A percentile compares a stretch with the other conserved stretches of the same genome.
Evolutionary conservation across 225 moss, liverwort and hornwort species (phyloP).

Genomic region (Polytrichum formosum): DNA sequence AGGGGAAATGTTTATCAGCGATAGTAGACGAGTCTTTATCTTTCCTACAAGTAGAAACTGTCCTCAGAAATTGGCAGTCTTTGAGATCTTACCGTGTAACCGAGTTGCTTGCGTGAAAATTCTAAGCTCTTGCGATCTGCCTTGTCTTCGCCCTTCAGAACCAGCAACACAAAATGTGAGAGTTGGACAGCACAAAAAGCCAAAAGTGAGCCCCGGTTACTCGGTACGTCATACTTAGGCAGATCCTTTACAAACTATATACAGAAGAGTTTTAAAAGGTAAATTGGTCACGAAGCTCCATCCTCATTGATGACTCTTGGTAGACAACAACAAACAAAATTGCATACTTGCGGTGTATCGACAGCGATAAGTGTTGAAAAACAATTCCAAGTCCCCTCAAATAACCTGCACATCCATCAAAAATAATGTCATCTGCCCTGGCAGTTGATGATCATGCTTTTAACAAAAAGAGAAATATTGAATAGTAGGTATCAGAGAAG

Average conservation of each 20-base stretch:
- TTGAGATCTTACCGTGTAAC: slow-evolving; percentile 56
- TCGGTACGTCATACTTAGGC: no score
- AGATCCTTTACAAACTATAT: no score
- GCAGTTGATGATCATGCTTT: background rate
- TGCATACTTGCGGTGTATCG: slow-evolving; percentile 73
- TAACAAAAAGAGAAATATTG: no score
- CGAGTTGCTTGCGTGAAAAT: slow-evolving; percentile 81
- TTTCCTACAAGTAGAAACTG: no score
- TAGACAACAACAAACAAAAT: background rate
- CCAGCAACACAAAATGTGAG: slow-evolving; percentile 1
- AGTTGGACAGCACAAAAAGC: background rate
- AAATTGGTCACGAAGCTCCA: background rate
- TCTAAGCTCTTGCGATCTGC: slow-evolving; percentile 76
- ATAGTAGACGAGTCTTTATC: no score
- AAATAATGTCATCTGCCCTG: no score
- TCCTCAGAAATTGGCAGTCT: background rate
- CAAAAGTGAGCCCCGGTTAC: background rate
- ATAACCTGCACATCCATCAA: slow-evolving; percentile 47
- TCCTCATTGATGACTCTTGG: background rate
- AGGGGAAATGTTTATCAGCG: no score
- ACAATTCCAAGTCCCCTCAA: slow-evolving; percentile 91
- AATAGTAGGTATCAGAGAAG: background rate
- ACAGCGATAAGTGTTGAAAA: slow-evolving; percentile 83
- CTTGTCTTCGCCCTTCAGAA: slow-evolving; percentile 71
- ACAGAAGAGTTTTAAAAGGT: background rate